Base-by-base conservation (phyloP, 208 protist species). In the Trypanosoma mega region DNA sequence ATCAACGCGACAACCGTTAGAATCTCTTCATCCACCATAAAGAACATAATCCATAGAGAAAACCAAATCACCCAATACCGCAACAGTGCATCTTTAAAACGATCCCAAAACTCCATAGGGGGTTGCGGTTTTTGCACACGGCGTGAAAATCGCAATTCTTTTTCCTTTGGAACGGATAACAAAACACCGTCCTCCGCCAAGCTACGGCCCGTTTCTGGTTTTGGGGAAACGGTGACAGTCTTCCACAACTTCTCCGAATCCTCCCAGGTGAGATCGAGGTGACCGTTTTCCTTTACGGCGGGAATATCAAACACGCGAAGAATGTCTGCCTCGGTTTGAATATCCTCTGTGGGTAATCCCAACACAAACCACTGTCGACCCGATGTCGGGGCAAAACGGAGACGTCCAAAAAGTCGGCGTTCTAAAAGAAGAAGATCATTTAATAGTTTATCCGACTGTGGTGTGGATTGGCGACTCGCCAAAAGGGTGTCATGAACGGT, bases 51-150 rank as follows among this genome's bases (percentile, higher is more conserved):
- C 90, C 90, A 96, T 33, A 87, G 30, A 0, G 90, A 70, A 43
- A 96, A 93, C 80, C 82, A 93, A 59, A 92, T 74, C 29, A 96
- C 90, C 85, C 86, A 96, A 69, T 90, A 90, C 8, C 78, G 83
- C 64, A 96, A 70, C 48, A 93, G 68, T n/a, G 60, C 82, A 21
- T 96, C 86, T 16, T 71, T 74, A 33, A 93, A 43, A 0, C 76
- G 66, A 53, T 96, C 90, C 77, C 86, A 91, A 72, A 77, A 93
- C 23, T 83, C 73, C 49, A 84, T 46, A 23, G 82, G 80, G 23
- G 64, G 52, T 29, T 51, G 46, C 31, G 84, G 85, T 67, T 93
- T 96, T 70, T 92, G 78, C 37, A 90, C 73, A 9, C 82, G 83
- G 24, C 82, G 55, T n/a, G 85, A 72, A 26, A 82, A 85, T 8